Percentiles rank a stretch among this genome's conserved stretches.
Conservation (phyloP, 257 asterid genomes). For the Salvia miltiorrhiza region DNA sequence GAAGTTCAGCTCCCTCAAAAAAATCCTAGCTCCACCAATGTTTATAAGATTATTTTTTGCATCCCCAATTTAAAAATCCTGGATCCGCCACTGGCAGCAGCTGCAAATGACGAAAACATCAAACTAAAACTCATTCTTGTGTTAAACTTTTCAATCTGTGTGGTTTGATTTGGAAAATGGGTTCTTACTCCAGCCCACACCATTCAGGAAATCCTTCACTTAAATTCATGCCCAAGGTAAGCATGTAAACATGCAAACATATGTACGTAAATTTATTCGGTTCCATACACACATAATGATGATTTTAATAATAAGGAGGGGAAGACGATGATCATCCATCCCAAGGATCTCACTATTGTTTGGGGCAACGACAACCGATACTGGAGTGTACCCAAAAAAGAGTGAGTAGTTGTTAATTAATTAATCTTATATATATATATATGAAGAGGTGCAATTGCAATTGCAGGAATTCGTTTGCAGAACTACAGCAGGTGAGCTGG, state of each 20-base stretch:
- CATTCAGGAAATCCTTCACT: conserved; percentile 22
- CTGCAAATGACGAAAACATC: not conserved
- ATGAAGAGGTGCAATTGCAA: too few relatives aligned
- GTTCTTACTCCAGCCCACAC: conserved; percentile 33
- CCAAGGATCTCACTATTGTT: conserved; percentile 44
- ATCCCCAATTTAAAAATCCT: too few relatives aligned
- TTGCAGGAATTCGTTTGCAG: conserved; percentile 23
- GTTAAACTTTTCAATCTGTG: not conserved
- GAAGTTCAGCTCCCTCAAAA: too few relatives aligned
- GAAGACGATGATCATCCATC: not conserved
- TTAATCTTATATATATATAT: too few relatives aligned
- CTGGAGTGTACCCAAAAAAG: conserved; percentile 34
- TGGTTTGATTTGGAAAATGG: conserved; percentile 24
- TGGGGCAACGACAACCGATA: conserved; percentile 58
- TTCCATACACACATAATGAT: not conserved
- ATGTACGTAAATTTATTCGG: too few relatives aligned
- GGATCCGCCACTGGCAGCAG: too few relatives aligned
- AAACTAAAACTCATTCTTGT: not conserved
- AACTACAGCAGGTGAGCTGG: conserved; percentile 53
- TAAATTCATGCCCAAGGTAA: conserved; percentile 2
- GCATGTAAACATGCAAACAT: not conserved
- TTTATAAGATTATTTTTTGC: too few relatives aligned
- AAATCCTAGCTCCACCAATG: too few relatives aligned
- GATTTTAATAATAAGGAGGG: conserved; percentile 3
- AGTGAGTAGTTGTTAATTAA: conserved; percentile 29